Evolutionary conservation across 345 rosid genomes (phyloP), one percentile per base, ranked within the genome.

Genomic region (Kernera saxatilis): DNA sequence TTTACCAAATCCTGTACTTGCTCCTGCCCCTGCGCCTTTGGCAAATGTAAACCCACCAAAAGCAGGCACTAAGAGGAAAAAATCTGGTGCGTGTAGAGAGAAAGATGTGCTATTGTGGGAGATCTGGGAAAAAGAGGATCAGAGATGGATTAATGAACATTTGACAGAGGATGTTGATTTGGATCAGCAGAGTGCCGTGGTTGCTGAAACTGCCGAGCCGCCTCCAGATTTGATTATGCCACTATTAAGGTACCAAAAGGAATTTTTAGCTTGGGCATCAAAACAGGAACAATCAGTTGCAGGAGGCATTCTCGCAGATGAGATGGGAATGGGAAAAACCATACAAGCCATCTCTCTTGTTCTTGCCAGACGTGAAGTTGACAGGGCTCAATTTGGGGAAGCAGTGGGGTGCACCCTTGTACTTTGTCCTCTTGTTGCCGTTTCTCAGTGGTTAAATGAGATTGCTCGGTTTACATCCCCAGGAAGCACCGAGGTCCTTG

Each of bases 251-350:
- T 94, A 91, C 79, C 99, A 94, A 55, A 94, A 88, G 68, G 97
- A 94, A 68, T 94, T 95, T 93, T 60, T 94, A 74, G 91, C 97
- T 19, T 94, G 99, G 99, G 94, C 93, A 57, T 49, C 79, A 51
- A 89, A 87, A 51, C 99, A 94, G 80, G 99, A 94, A 84, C 84
- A 83, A 1, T 82, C 96, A 19, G 74, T 78, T 61, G 79, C 69
- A 67, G 99, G 97, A 25, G 99, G 99, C 50, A 91, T 94, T 74
- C 96, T 94, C 18, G 99, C 99, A 7, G 99, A 94, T 80, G 99
- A 94, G 80, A 94, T 94, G 99, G 99, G 99, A 64, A 94, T 94
- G 99, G 99, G 99, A 29, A 94, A 94, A 87, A 91, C 99, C 35
- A 72, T 89, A 74, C 99, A 94, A 77, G 96, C 99, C 13, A 94